Conservation (phyloP, 345 rosid genomes). For the Citrus unshiu region DNA sequence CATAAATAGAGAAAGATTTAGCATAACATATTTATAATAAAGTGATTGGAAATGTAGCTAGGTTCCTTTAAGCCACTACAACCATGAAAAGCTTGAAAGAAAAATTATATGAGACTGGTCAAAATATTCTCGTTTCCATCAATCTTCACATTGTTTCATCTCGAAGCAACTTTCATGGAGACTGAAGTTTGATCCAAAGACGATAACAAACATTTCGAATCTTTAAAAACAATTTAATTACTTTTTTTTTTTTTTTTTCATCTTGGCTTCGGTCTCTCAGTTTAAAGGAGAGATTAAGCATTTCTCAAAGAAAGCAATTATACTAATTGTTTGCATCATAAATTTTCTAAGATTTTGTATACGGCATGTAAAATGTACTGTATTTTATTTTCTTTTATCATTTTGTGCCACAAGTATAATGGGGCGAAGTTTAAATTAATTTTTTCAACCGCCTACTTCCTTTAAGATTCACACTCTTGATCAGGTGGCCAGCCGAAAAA, state of each 20-base stretch:
- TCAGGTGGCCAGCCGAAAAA: too few relatives aligned
- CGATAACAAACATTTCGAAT: background rate
- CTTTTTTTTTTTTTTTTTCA: background rate
- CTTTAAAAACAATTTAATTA: background rate
- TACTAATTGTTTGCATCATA: background rate
- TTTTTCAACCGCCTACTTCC: too few relatives aligned
- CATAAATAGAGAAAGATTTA: background rate
- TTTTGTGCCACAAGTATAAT: too few relatives aligned
- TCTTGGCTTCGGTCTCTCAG: background rate
- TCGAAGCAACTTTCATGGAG: background rate
- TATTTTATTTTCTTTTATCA: too few relatives aligned
- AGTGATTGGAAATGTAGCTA: background rate
- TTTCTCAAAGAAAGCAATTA: background rate
- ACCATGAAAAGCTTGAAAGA: background rate
- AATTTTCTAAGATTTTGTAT: too few relatives aligned
- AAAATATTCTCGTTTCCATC: slow-evolving; percentile 11
- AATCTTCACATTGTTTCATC: background rate
- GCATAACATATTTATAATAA: background rate
- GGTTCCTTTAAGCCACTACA: background rate
- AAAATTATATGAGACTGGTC: background rate
- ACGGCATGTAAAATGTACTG: too few relatives aligned
- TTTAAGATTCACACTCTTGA: too few relatives aligned
- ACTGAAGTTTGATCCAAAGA: background rate
- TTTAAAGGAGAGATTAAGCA: background rate
- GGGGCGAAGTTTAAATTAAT: too few relatives aligned